Evolutionary conservation across 306 rosid species (phyloP).

Genomic region (Quercus berberidifolia): DNA sequence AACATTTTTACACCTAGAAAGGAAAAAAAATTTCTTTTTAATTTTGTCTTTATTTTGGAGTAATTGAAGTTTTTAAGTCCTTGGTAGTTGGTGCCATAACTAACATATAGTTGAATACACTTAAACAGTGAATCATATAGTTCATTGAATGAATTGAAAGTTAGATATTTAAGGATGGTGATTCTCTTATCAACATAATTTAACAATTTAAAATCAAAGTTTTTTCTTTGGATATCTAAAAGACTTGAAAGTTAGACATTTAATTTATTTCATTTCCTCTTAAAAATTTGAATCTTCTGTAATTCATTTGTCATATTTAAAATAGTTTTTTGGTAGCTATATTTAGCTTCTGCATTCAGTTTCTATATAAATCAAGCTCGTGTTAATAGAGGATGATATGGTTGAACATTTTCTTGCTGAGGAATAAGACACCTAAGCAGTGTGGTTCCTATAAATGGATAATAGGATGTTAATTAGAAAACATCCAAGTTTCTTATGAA

Average conservation of each 20-base stretch:
- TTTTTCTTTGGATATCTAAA: not conserved
- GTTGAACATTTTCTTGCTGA: not conserved
- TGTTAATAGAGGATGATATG: not conserved
- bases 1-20: too few species aligned
- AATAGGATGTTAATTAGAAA: not conserved
- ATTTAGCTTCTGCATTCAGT: not conserved
- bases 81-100: too few species aligned
- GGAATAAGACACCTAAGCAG: not conserved
- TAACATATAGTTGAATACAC: too few species aligned
- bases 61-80: too few species aligned
- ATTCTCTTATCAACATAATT: not conserved
- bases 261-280: not conserved
- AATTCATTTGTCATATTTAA: not conserved
- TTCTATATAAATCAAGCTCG: not conserved
- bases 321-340: not conserved
- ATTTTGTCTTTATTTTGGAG: too few species aligned
- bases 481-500: not conserved
- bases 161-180: too few species aligned
- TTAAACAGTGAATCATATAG: too few species aligned
- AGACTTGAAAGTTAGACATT: not conserved
- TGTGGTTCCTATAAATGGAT: not conserved
- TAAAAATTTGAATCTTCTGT: not conserved
- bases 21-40: too few species aligned
- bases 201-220: not conserved
- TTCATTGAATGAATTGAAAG: too few species aligned